phyloP scores from a whole-genome alignment of 2,329 filamentous ascomycete species.

The Xylariaceae sp. region DNA sequence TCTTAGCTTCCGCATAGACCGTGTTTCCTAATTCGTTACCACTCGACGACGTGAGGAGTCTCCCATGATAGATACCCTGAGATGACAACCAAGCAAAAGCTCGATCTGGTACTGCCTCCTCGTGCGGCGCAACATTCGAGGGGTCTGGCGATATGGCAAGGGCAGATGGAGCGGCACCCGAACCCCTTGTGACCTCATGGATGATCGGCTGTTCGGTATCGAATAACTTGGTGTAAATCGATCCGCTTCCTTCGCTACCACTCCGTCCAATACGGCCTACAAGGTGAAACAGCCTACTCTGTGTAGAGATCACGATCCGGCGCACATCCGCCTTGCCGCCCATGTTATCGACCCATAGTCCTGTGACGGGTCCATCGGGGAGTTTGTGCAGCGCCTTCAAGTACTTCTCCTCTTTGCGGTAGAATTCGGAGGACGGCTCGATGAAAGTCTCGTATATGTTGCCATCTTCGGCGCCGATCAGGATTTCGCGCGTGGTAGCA shows the following conservation, averaged over 20 bases:
- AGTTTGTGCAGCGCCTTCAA: slow-evolving; percentile 77
- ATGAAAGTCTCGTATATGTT: slow-evolving; percentile 94
- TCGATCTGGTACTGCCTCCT: slow-evolving; percentile 58
- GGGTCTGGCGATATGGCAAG: slow-evolving; percentile 74
- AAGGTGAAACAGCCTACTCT: slow-evolving; percentile 72
- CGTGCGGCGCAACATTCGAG: slow-evolving; percentile 48
- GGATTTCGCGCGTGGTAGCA: slow-evolving; percentile 87
- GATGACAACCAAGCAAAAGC: slow-evolving; percentile 87
- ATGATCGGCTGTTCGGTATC: slow-evolving; percentile 76
- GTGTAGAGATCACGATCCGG: slow-evolving; percentile 74
- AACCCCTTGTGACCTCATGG: slow-evolving; percentile 63
- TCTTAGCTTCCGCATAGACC: slow-evolving; percentile 72
- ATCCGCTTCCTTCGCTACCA: slow-evolving; percentile 71
- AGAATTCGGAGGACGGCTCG: slow-evolving; percentile 91
- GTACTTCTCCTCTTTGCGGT: slow-evolving; percentile 90
- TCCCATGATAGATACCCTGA: slow-evolving; percentile 84
- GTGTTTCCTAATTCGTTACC: slow-evolving; percentile 63
- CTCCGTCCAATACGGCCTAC: slow-evolving; percentile 69
- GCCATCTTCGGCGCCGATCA: slow-evolving; percentile 87
- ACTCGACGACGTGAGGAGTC: slow-evolving; percentile 57
- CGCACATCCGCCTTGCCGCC: slow-evolving; percentile 64
- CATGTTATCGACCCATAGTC: slow-evolving; percentile 76
- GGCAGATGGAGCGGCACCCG: slow-evolving; percentile 55
- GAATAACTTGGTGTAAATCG: slow-evolving; percentile 82
- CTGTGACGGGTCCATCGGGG: slow-evolving; percentile 76